Evolutionary conservation across 1,284 basidiomycete species (phyloP).

Genomic region (Trichosporon sp.): DNA sequence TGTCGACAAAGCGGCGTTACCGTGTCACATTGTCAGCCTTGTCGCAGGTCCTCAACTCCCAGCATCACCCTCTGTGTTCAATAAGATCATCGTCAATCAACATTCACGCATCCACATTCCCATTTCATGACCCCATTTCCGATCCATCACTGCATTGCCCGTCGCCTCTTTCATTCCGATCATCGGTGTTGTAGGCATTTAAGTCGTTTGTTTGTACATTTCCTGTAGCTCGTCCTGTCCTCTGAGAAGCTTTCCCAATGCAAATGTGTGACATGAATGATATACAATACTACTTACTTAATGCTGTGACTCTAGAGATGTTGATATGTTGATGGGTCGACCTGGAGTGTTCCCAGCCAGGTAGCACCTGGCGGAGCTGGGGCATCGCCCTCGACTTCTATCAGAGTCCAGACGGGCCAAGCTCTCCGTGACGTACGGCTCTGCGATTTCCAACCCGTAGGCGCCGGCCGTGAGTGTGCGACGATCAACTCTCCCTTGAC

Average conservation of each 20-base stretch:
- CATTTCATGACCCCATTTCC: neutral
- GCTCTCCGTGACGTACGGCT: neutral
- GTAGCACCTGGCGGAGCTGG: neutral
- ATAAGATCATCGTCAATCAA: neutral
- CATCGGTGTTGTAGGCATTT: slow-evolving; percentile 1
- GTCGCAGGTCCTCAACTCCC: neutral
- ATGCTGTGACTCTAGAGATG: neutral
- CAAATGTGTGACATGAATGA: neutral
- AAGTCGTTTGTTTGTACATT: slow-evolving; percentile 1
- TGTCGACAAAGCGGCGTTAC: neutral
- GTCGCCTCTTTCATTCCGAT: neutral
- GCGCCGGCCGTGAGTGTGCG: neutral
- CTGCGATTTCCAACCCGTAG: neutral
- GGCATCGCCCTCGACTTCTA: neutral
- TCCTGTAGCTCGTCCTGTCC: neutral
- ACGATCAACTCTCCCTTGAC: neutral
- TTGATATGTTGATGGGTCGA: neutral
- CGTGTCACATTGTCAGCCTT: neutral
- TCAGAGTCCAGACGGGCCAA: neutral
- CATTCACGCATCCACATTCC: neutral
- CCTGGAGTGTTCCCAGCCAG: neutral
- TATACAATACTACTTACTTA: neutral
- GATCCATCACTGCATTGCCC: slow-evolving; percentile 2
- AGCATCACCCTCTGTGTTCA: neutral
- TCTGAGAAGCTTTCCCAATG: neutral